phyloP scores from a whole-genome alignment of 2,329 filamentous ascomycete genomes.

The Microthyrium microscopicum region DNA sequence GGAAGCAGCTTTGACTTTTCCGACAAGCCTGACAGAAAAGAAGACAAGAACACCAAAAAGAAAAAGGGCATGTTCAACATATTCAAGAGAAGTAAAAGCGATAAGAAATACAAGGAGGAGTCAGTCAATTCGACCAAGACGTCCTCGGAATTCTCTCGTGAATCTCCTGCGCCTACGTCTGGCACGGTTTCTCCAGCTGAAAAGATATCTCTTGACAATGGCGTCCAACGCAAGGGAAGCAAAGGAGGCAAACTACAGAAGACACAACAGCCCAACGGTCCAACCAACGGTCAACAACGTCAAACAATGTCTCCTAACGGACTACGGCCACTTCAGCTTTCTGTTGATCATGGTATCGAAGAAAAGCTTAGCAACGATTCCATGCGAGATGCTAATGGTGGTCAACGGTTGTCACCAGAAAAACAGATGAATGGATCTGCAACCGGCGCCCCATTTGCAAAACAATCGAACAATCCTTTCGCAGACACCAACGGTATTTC shows the following conservation, averaged over 20 bases:
- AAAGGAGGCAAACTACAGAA: constrained; percentile 25
- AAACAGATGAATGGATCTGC: constrained; percentile 25
- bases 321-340: constrained; percentile 17
- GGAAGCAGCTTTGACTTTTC: constrained; percentile 58
- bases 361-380: constrained; percentile 3
- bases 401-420: constrained; percentile 19
- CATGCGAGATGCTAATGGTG: neutral
- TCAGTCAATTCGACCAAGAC: constrained; percentile 26
- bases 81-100: constrained; percentile 45
- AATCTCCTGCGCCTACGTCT: constrained; percentile 17
- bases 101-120: constrained; percentile 38
- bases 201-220: constrained; percentile 9
- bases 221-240: constrained; percentile 16
- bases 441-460: constrained; percentile 16
- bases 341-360: constrained; percentile 12
- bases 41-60: constrained; percentile 44
- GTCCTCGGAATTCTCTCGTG: constrained; percentile 19
- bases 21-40: constrained; percentile 52
- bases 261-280: constrained; percentile 13
- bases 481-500: too few species aligned
- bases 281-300: constrained; percentile 16
- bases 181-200: constrained; percentile 18
- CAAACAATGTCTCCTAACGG: constrained; percentile 10
- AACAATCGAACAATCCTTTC: constrained; percentile 16
- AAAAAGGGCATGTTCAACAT: constrained; percentile 58